Evolutionary conservation across 176 grass and related monocot species (phyloP).

Genomic region (Triticum turgidum): DNA sequence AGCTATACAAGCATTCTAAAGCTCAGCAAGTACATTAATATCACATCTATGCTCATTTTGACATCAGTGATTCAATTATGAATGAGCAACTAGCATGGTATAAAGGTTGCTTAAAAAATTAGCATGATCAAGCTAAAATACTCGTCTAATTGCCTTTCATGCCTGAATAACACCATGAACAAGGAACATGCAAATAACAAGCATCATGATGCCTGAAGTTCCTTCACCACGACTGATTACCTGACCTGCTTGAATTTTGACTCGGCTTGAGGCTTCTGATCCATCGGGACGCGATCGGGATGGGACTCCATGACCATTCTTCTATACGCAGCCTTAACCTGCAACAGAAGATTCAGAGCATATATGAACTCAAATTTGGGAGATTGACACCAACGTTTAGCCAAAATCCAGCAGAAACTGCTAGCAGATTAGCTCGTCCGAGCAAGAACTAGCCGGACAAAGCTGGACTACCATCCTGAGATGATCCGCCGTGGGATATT

Average conservation of each 20-base stretch:
- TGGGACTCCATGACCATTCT: slow-evolving; percentile 76
- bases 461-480: background rate
- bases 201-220: background rate
- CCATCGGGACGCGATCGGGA: slow-evolving; percentile 59
- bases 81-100: background rate
- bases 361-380: background rate
- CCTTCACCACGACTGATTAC: background rate
- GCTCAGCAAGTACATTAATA: background rate
- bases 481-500: slow-evolving; percentile 2
- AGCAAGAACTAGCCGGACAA: background rate
- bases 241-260: slow-evolving; percentile 77
- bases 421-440: background rate
- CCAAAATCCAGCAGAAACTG: background rate
- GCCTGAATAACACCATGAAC: background rate
- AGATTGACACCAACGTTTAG: background rate
- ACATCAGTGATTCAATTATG: background rate
- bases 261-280: slow-evolving; percentile 74
- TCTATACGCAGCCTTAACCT: slow-evolving; percentile 82
- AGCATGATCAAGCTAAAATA: background rate
- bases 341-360: background rate
- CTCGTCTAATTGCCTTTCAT: background rate
- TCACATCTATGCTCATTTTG: background rate
- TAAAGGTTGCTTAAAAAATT: background rate
- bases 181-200: background rate
- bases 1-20: background rate